These are phyloP conservation scores for Trifolium repens DNA, from an alignment of 306 rosid genomes.

Conservation along the genomic window DNA sequence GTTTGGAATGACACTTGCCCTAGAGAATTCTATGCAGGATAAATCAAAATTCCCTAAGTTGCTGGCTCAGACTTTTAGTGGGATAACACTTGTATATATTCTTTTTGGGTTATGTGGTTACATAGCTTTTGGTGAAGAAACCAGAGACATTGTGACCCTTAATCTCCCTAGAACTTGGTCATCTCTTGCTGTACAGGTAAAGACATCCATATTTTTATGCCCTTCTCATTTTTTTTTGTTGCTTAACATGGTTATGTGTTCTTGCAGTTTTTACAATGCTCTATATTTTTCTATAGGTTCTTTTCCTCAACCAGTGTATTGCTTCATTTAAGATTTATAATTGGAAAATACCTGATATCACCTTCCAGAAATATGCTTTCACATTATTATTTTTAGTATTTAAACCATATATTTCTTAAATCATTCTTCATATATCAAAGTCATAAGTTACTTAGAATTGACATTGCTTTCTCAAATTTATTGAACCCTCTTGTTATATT, in stretches of 20 bases:
- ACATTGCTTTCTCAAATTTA: conserved; percentile 18
- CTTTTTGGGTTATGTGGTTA: conserved; percentile 81
- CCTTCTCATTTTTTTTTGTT: conserved; percentile 5
- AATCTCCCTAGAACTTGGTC: conserved; percentile 88
- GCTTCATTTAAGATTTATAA: too few relatives aligned
- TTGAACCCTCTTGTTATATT: conserved; percentile 12
- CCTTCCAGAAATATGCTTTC: neutral
- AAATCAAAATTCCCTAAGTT: conserved; percentile 59
- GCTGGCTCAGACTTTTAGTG: conserved; percentile 78
- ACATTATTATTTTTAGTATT: neutral
- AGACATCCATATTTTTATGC: conserved; percentile 8
- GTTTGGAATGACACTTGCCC: conserved; percentile 86
- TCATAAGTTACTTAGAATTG: neutral
- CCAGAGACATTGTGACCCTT: conserved; percentile 78
- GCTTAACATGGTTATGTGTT: conserved; percentile 10
- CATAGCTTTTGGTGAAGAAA: conserved; percentile 91
- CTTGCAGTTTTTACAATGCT: neutral
- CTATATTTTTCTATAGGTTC: too few relatives aligned
- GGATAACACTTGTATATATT: conserved; percentile 67
- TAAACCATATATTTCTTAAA: neutral
- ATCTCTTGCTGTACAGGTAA: conserved; percentile 76
- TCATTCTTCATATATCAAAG: conserved; percentile 2
- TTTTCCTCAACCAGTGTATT: too few relatives aligned
- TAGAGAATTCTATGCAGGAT: conserved; percentile 67
- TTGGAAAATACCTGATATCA: too few relatives aligned